Evolutionary conservation across 768 basidiomycete genomes (phyloP).

Genomic region (Astraeus odoratus): DNA sequence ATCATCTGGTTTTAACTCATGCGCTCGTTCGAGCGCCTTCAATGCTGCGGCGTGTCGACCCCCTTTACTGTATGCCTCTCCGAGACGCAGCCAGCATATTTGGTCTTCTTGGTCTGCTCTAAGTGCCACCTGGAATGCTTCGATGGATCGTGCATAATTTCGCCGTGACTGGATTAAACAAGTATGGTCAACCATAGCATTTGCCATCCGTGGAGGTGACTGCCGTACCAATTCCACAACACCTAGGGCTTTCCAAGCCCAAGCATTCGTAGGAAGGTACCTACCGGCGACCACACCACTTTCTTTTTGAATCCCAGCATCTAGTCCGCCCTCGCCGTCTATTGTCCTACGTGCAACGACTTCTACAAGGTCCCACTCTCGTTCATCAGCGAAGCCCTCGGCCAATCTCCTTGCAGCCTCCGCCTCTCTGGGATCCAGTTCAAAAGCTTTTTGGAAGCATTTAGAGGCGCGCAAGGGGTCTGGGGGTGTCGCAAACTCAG

Average conservation of each 20-base stretch:
- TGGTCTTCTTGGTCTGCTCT: constrained; percentile 73
- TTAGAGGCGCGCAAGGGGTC: constrained; percentile 85
- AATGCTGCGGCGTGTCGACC: constrained; percentile 86
- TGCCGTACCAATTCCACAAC: constrained; percentile 81
- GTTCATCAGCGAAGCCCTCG: constrained; percentile 84
- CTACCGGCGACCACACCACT: constrained; percentile 35
- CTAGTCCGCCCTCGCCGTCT: constrained; percentile 83
- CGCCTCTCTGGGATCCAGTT: constrained; percentile 84
- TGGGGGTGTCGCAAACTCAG: constrained; percentile 58
- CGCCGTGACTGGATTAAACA: constrained; percentile 45
- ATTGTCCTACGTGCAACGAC: constrained; percentile 90
- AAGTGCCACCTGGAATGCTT: constrained; percentile 81
- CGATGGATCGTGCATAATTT: constrained; percentile 70
- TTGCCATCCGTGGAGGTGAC: background rate
- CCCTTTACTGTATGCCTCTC: constrained; percentile 84
- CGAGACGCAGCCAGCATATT: constrained; percentile 83
- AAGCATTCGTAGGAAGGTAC: constrained; percentile 74
- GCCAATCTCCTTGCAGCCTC: constrained; percentile 81
- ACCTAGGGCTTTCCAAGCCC: constrained; percentile 98
- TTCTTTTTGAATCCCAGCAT: constrained; percentile 44
- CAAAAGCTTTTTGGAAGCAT: constrained; percentile 98
- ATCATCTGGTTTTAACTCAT: constrained; percentile 63
- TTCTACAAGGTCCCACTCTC: constrained; percentile 94
- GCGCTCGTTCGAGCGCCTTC: constrained; percentile 75
- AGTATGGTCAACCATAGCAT: background rate